Percentiles rank a stretch among this genome's conserved stretches.
phyloP scores from a whole-genome alignment of 768 basidiomycete species.

The Russula brevipes region DNA sequence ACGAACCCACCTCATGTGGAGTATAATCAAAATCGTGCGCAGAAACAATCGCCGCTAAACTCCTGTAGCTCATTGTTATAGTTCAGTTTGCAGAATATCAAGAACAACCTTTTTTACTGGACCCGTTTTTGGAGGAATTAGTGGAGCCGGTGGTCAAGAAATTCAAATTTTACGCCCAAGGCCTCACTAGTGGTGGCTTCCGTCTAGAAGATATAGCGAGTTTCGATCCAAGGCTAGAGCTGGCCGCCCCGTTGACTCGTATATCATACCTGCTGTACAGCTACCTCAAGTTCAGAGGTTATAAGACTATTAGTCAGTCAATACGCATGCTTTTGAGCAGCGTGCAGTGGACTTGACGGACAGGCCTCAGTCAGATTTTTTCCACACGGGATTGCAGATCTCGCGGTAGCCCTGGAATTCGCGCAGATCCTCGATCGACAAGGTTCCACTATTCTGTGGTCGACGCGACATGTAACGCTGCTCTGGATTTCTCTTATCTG shows the following conservation, averaged over 20 bases:
- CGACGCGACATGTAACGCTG: conserved; percentile 74
- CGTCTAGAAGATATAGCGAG: conserved; percentile 23
- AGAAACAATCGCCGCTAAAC: not conserved
- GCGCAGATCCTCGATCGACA: conserved; percentile 45
- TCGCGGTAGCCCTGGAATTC: conserved; percentile 68
- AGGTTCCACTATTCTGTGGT: conserved; percentile 52
- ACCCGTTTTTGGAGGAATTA: conserved; percentile 79
- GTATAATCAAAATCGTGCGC: conserved; percentile 15
- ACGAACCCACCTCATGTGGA: conserved; percentile 9
- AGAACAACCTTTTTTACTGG: conserved; percentile 88
- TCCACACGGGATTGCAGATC: conserved; percentile 83
- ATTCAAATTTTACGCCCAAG: conserved; percentile 52
- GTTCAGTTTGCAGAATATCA: conserved; percentile 81
- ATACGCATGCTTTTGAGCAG: conserved; percentile 10
- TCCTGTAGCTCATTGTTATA: conserved; percentile 5
- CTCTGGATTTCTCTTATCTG: conserved; percentile 94
- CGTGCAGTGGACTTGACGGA: not conserved
- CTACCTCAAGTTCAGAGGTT: conserved; percentile 83
- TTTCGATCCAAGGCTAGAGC: conserved; percentile 31
- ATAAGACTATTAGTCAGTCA: conserved; percentile 82
- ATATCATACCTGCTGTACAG: conserved; percentile 64
- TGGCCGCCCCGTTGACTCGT: conserved; percentile 36
- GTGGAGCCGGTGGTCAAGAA: conserved; percentile 66
- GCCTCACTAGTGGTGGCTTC: conserved; percentile 19
- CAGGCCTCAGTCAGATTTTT: conserved; percentile 74